Conservation (phyloP, 305 asterid genomes). For the Fraxinus albicans region DNA sequence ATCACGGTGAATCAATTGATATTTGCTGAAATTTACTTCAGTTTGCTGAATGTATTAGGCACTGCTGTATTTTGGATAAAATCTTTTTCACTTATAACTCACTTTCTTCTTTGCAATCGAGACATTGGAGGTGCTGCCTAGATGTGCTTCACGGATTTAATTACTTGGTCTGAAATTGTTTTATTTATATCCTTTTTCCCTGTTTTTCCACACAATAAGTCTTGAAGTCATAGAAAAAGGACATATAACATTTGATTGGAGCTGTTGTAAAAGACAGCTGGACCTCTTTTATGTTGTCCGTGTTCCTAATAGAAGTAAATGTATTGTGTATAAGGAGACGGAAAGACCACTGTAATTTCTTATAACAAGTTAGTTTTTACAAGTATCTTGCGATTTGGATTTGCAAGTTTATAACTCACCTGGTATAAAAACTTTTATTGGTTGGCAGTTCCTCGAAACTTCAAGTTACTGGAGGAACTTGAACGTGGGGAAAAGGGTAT, state of each 20-base stretch:
- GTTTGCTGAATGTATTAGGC: neutral
- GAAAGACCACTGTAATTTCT: neutral
- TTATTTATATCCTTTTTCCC: neutral
- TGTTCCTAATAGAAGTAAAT: neutral
- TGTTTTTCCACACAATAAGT: neutral
- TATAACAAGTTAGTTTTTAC: neutral
- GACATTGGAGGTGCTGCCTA: neutral
- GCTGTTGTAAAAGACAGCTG: neutral
- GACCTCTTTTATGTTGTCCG: neutral
- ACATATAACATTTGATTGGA: neutral
- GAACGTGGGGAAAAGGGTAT: slow-evolving; percentile 42
- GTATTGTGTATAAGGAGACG: neutral
- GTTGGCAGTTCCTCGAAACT: slow-evolving; percentile 43
- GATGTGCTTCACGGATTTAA: neutral
- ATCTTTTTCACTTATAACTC: neutral
- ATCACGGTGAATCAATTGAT: neutral
- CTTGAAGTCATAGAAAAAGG: neutral
- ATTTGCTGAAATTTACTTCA: neutral
- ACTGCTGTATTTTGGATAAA: neutral
- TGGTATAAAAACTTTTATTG: neutral
- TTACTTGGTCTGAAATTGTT: neutral
- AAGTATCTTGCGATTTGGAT: neutral
- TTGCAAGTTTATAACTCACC: neutral
- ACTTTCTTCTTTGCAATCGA: neutral
- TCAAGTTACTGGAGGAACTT: slow-evolving; percentile 46